These are phyloP conservation scores for Pyrus bretschneideri DNA, from an alignment of 306 rosid species.

Conservation along the genomic window DNA sequence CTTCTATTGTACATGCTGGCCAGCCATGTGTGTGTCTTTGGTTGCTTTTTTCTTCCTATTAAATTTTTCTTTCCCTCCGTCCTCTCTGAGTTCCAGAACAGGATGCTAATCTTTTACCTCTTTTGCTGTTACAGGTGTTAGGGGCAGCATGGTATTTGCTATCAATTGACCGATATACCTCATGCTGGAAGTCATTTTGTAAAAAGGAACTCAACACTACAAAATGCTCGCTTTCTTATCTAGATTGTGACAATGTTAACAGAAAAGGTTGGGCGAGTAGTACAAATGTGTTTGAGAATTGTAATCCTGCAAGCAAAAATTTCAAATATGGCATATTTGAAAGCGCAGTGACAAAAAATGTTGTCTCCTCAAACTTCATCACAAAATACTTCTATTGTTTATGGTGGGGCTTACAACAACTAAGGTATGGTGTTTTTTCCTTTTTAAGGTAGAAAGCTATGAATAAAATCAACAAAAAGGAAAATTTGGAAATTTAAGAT, in stretches of 20 bases:
- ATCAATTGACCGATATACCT: constrained; percentile 76
- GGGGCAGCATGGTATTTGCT: constrained; percentile 98
- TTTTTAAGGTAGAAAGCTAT: constrained; percentile 2
- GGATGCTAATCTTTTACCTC: constrained; percentile 1
- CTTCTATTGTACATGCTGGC: constrained; percentile 90
- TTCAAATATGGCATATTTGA: constrained; percentile 73
- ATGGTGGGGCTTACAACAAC: constrained; percentile 98
- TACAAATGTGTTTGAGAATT: constrained; percentile 54
- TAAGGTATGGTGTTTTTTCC: constrained; percentile 52
- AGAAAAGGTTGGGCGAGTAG: constrained; percentile 37
- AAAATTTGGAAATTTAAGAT: not conserved
- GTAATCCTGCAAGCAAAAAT: constrained; percentile 38
- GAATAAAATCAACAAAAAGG: not conserved
- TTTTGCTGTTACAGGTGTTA: constrained; percentile 54
- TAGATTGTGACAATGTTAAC: constrained; percentile 53
- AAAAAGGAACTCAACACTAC: constrained; percentile 37
- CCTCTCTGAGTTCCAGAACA: not conserved
- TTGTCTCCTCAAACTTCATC: constrained; percentile 57
- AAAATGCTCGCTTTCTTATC: constrained; percentile 38
- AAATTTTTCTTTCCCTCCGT: not conserved
- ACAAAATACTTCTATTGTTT: constrained; percentile 77
- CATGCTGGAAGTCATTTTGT: constrained; percentile 84
- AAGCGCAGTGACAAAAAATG: constrained; percentile 53
- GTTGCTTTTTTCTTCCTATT: not conserved
- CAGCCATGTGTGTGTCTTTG: constrained; percentile 70